Base-by-base conservation (phyloP, 306 rosid species). In the Mimosa bimucronata region DNA sequence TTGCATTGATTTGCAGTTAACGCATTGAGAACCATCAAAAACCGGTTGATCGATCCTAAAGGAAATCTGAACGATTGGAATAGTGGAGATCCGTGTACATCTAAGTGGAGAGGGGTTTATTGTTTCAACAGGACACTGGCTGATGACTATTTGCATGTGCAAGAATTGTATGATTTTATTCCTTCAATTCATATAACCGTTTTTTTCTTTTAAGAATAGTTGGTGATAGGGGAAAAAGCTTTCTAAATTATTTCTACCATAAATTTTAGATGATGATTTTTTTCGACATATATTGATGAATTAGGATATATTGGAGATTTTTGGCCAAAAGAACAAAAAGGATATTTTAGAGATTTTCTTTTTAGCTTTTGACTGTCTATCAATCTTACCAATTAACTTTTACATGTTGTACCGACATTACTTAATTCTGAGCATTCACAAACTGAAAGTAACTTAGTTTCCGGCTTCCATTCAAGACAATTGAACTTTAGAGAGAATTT, bases 41-140 rank as follows among this genome's bases (percentile, higher is more conserved):
- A 7, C 25, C 82, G 76, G 73, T 85, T 96, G 93, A 57, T 73
- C 55, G 98, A 96, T 86, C 88, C 91, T 38, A 82, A 90, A 77
- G 71, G 88, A 79, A 93, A 90, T 87, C 87, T 96, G 87, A 91
- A 84, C 79, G 90, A 83, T 71, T 96, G 99, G 99, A 70, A 86
- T 64, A 38, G 10, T 5, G 97, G 97, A 64, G 98, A 96, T 77
- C 98, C 99, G 13, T 96, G 99, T 77, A 82, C 85, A 4, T 77
- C 89, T 37, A 82, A 50, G 9, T 96, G 99, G 99, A 93, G 85
- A 25, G 93, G 99, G 44, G 90, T 96, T 84, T 9, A 82, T 60
- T 96, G 99, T 92, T 83, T 46, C 94, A 89, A 87, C 61, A 42
- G 2, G 13, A 52, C 92, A 71, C 41, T 76, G 28, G 69, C 26